Evolutionary conservation across 2,329 filamentous ascomycete genomes (phyloP), one percentile per base, ranked within the genome.

Genomic region (Microcyclospora pomicola): DNA sequence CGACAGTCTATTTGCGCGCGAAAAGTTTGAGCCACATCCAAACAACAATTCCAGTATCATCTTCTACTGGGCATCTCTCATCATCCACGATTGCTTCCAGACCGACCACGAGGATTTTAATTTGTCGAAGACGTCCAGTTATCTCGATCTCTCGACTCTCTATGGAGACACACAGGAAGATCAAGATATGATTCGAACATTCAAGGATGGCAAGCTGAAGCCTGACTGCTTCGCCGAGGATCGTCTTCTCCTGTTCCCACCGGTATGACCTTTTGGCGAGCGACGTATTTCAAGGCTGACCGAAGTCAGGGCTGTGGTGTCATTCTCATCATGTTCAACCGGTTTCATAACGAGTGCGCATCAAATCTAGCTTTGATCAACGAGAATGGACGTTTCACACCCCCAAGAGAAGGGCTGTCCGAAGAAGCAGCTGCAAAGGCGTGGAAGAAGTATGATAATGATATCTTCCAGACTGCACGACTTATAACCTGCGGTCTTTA

Each of bases 391-490:
- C 33, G 74, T 72, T 15, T 70, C 77, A 27, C 30, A 31, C 30
- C 30, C 9, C 19, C 19, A 24, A 24, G 19, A 24, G 19, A 24
- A 24, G 19, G 19, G 7, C 19, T 24, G 7, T 7, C 19, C 5
- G 19, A 24, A 24, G 71, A 75, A 33, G 61, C 63, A 14, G 51
- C 55, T n/a, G 50, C 57, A 38, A 54, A 60, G 19, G 62, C 65
- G 5, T 80, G 75, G 75, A 72, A 69, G 47, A 82, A 80, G 59
- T 75, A 78, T 40, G 82, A 87, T 46, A 75, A 85, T 36, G 80
- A 87, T 43, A 62, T 87, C 1, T 88, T 87, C 65, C 80, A 88
- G 54, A 85, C 80, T 0, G 80, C 78, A 7, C 71, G 82, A 6
- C 65, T 87, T n/a, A 68, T 86, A 33, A 84, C 79, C 0, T 79